Evolutionary conservation across 495 filamentous ascomycete species (phyloP).

Genomic region (Letharia lupina): DNA sequence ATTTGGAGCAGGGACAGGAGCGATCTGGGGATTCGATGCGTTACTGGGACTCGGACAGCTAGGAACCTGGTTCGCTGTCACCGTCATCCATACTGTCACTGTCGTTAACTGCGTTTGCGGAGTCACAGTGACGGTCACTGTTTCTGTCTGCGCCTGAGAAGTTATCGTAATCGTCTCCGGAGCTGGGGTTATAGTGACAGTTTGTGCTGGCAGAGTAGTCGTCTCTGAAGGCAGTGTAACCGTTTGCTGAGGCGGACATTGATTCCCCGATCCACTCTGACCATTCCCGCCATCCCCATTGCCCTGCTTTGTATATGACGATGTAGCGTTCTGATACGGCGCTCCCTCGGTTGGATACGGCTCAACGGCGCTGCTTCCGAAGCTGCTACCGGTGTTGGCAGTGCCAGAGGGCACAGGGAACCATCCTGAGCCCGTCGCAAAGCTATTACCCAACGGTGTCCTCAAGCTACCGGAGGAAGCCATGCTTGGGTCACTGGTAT

Average conservation of each 20-base stretch:
- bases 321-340: constrained; percentile 19
- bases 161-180: constrained; percentile 12
- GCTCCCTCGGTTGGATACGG: constrained; percentile 18
- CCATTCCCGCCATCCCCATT: not conserved
- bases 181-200: constrained; percentile 19
- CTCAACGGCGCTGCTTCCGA: not conserved
- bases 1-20: not conserved
- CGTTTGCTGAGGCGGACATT: constrained; percentile 14
- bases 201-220: constrained; percentile 17
- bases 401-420: constrained; percentile 6
- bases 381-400: constrained; percentile 7
- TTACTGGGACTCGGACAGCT: constrained; percentile 9
- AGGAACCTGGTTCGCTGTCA: constrained; percentile 11
- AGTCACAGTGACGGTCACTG: constrained; percentile 7
- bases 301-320: not conserved
- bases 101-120: constrained; percentile 12
- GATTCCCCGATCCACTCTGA: not conserved
- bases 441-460: not conserved
- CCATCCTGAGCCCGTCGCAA: not conserved
- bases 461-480: not conserved
- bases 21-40: constrained; percentile 2
- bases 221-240: constrained; percentile 19
- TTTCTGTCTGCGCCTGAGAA: constrained; percentile 10
- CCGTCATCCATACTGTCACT: constrained; percentile 8
- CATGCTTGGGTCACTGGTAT: not conserved